Evolutionary conservation across 345 rosid species (phyloP).

Genomic region (Isatis tinctoria): DNA sequence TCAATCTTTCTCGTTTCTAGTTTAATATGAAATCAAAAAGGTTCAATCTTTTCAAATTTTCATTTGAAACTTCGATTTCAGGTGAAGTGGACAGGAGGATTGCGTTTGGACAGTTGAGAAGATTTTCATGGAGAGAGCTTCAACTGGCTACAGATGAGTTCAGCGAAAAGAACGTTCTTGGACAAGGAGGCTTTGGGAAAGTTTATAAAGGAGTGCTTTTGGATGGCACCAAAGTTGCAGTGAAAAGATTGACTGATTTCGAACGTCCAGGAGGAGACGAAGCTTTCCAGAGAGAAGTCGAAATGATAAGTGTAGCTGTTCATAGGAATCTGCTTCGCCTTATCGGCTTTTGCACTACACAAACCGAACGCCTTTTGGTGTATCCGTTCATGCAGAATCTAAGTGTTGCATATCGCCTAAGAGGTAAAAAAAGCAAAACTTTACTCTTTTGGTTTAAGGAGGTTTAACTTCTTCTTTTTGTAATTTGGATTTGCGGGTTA

Average conservation of each 20-base stretch:
- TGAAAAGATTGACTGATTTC: conserved; percentile 34
- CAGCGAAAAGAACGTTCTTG: conserved; percentile 36
- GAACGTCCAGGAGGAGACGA: conserved; percentile 38
- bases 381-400: conserved; percentile 96
- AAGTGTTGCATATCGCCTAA: conserved; percentile 78
- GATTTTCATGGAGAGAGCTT: conserved; percentile 96
- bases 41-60: neutral
- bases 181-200: conserved; percentile 45
- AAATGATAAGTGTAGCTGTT: conserved; percentile 38
- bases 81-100: conserved; percentile 97
- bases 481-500: neutral
- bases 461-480: neutral
- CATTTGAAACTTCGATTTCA: conserved; percentile 29
- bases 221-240: conserved; percentile 37
- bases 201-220: conserved; percentile 39
- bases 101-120: conserved; percentile 91
- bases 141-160: conserved; percentile 65
- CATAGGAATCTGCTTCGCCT: conserved; percentile 33
- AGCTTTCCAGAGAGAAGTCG: conserved; percentile 37
- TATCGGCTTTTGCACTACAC: conserved; percentile 37
- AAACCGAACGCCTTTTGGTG: conserved; percentile 47
- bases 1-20: neutral
- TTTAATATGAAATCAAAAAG: neutral
- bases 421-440: conserved; percentile 47
- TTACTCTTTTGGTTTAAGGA: neutral